Evolutionary conservation across 2,329 filamentous ascomycete species (phyloP).

Genomic region (Pseudopyricularia cyperi): DNA sequence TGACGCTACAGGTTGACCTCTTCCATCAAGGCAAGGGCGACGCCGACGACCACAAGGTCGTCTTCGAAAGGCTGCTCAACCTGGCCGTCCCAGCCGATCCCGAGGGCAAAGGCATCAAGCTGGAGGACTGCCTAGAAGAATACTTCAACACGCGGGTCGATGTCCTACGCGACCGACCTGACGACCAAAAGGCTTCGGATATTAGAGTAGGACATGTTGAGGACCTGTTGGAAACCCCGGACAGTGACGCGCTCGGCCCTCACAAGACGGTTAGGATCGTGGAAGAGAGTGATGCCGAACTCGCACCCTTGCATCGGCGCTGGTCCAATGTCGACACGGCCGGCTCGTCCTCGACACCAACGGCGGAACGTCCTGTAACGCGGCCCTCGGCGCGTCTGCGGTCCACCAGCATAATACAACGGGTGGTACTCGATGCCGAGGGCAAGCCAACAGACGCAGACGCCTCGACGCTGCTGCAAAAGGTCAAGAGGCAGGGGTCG

Average conservation of each 20-base stretch:
- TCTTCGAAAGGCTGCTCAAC: conserved; percentile 83
- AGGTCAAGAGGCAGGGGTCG: conserved; percentile 31
- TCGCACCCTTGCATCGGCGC: conserved; percentile 17
- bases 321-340: conserved; percentile 17
- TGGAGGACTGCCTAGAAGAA: conserved; percentile 84
- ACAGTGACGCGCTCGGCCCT: conserved; percentile 10
- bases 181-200: conserved; percentile 33
- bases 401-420: conserved; percentile 49
- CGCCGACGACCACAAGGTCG: conserved; percentile 83
- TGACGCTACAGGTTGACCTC: conserved; percentile 87
- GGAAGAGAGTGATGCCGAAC: conserved; percentile 11
- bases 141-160: conserved; percentile 95
- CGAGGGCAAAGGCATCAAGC: conserved; percentile 56
- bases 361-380: conserved; percentile 8
- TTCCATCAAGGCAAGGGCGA: conserved; percentile 77
- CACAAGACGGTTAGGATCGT: conserved; percentile 21
- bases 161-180: conserved; percentile 59
- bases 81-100: conserved; percentile 73
- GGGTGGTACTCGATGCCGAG: conserved; percentile 39
- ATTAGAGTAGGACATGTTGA: conserved; percentile 2
- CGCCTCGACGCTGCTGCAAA: conserved; percentile 25
- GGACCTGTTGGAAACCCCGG: background rate
- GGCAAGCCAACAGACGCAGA: conserved; percentile 29
- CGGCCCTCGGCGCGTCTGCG: conserved; percentile 28
- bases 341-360: conserved; percentile 9